A percentile compares a stretch with the other conserved stretches of the same genome.
Conservation (phyloP, 495 filamentous ascomycete species). For the Rusavskia elegans region DNA sequence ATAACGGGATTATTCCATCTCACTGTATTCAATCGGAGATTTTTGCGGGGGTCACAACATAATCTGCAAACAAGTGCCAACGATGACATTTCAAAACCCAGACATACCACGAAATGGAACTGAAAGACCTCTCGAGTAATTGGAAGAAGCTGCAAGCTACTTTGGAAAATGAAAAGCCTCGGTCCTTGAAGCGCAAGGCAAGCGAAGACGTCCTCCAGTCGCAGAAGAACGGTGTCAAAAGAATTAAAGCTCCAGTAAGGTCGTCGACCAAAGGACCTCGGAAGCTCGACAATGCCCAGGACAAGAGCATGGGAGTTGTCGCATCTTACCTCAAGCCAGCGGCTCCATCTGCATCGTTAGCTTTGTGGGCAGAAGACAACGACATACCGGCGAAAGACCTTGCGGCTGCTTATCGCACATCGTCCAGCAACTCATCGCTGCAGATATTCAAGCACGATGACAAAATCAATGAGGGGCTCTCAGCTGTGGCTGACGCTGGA, state of each 20-base stretch:
- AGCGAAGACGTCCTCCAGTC: slow-evolving; percentile 2
- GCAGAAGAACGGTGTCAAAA: slow-evolving; percentile 7
- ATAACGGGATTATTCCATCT: too few species aligned
- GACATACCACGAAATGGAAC: slow-evolving; percentile 19
- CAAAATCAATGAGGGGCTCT: slow-evolving; percentile 34
- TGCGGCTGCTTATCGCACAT: slow-evolving; percentile 37
- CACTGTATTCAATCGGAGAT: too few species aligned
- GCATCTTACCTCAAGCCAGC: slow-evolving; percentile 5
- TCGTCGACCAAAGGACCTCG: not conserved
- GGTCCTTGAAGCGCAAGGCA: slow-evolving; percentile 6
- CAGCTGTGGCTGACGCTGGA: slow-evolving; percentile 39
- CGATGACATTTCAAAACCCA: too few species aligned
- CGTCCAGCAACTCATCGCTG: slow-evolving; percentile 5
- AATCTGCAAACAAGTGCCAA: too few species aligned
- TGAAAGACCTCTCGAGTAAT: slow-evolving; percentile 38
- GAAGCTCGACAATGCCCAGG: not conserved
- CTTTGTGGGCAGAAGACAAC: slow-evolving; percentile 37
- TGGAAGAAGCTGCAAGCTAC: slow-evolving; percentile 61
- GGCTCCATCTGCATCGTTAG: slow-evolving; percentile 17
- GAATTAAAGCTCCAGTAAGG: slow-evolving; percentile 1
- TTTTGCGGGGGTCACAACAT: too few species aligned
- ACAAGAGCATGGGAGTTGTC: not conserved
- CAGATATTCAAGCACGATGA: slow-evolving; percentile 1
- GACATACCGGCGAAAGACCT: slow-evolving; percentile 45
- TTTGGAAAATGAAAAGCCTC: slow-evolving; percentile 34